Percentiles rank a stretch among this genome's conserved stretches.
Evolutionary conservation across 257 asterid genomes (phyloP).

Genomic region (Datura wrightii): DNA sequence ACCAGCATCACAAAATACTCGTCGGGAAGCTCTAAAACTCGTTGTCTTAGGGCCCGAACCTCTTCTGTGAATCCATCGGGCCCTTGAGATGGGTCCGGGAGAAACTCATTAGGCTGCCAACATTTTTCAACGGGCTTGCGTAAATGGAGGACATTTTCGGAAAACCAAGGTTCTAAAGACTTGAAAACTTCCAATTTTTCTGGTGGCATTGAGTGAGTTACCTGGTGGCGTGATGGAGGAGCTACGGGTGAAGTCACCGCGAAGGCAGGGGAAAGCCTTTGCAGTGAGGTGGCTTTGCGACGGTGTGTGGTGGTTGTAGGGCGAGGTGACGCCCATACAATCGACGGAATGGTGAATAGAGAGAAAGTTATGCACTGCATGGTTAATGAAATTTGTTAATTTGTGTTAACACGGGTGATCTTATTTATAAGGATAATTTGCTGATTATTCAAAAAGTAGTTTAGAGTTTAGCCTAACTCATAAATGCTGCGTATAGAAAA

Average conservation of each 20-base stretch:
- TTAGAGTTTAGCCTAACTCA: too few relatives aligned
- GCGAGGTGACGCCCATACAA: not conserved
- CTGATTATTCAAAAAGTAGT: not conserved
- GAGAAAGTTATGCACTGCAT: conserved; percentile 33
- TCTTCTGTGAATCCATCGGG: conserved; percentile 32
- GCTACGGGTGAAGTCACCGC: conserved; percentile 25
- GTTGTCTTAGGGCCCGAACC: conserved; percentile 41
- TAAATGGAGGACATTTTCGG: conserved; percentile 32
- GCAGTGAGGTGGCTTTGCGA: conserved; percentile 23
- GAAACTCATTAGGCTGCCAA: conserved; percentile 54
- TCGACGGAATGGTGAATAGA: not conserved
- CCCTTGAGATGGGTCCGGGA: conserved; percentile 42
- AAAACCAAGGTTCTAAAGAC: conserved; percentile 51
- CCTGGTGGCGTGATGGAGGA: not conserved
- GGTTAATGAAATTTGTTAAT: not conserved
- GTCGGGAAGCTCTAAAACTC: conserved; percentile 38
- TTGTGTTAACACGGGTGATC: not conserved
- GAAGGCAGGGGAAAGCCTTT: not conserved
- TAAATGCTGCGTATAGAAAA: too few relatives aligned
- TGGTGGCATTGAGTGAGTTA: conserved; percentile 39
- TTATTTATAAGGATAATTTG: too few relatives aligned
- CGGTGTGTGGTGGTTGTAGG: not conserved
- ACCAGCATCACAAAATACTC: conserved; percentile 47
- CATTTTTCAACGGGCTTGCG: conserved; percentile 48
- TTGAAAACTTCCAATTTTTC: conserved; percentile 43